A percentile compares a stretch with the other conserved stretches of the same genome.
These are phyloP conservation scores for Eimeria falciformis DNA, from an alignment of 169 alveolate species.

Conservation along the genomic window DNA sequence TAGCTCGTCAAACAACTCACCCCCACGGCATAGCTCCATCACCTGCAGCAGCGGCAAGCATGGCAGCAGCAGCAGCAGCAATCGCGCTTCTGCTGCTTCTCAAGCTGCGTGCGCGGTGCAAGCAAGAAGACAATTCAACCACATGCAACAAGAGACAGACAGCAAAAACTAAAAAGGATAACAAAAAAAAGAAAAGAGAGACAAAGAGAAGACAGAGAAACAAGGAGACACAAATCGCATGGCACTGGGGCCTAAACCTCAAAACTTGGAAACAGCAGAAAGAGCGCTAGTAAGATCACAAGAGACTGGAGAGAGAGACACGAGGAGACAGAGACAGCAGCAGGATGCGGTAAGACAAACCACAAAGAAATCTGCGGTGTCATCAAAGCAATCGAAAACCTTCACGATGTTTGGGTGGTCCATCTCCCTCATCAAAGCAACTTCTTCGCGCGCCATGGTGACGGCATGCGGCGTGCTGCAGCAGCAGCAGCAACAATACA, in stretches of 20 bases:
- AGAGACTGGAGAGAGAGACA: background rate
- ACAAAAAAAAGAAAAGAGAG: background rate
- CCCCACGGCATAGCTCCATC: constrained; percentile 76
- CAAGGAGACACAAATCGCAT: background rate
- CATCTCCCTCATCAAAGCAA: constrained; percentile 36
- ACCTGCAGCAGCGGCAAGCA: background rate
- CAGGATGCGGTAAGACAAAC: constrained; percentile 5
- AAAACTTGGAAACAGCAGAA: too few relatives aligned
- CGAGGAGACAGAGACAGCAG: background rate
- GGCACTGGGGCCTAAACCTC: too few relatives aligned
- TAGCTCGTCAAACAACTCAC: constrained; percentile 65
- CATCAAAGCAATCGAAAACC: constrained; percentile 71
- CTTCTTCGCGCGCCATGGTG: constrained; percentile 66
- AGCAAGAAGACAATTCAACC: background rate
- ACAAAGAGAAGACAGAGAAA: background rate
- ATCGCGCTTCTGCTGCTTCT: background rate
- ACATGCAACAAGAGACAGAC: background rate
- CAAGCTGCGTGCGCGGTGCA: background rate
- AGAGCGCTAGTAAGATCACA: too few relatives aligned
- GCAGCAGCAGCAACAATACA: constrained; percentile 28
- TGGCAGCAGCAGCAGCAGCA: constrained; percentile 19
- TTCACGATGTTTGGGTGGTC: constrained; percentile 73
- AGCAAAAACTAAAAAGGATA: too few relatives aligned
- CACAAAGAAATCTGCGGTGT: constrained; percentile 64
- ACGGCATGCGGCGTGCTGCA: constrained; percentile 59